Percentiles rank a stretch among this genome's conserved stretches.
Evolutionary conservation across 805 yeast genomes (phyloP).

Genomic region (Kurtzmaniella cleridarum): DNA sequence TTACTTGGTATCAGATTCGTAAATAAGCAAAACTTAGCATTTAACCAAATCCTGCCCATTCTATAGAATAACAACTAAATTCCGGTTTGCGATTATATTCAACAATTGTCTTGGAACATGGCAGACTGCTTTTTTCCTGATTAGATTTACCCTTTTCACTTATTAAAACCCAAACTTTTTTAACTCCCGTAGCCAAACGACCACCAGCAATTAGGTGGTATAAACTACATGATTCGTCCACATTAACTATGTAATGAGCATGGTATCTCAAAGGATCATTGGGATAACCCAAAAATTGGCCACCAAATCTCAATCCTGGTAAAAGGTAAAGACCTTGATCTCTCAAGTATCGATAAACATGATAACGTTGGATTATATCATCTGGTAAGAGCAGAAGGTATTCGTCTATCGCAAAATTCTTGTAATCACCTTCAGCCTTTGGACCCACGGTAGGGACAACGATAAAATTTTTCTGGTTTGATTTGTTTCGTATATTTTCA

Average conservation of each 20-base stretch:
- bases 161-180: constrained; percentile 70
- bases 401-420: too few relatives aligned
- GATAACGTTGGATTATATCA: constrained; percentile 9
- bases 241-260: constrained; percentile 70
- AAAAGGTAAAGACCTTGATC: constrained; percentile 48
- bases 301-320: constrained; percentile 92
- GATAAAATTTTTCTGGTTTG: too few relatives aligned
- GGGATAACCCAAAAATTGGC: constrained; percentile 83
- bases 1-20: too few relatives aligned
- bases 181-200: constrained; percentile 86
- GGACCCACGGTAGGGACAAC: too few relatives aligned
- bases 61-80: constrained; percentile 61
- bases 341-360: constrained; percentile 35
- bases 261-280: constrained; percentile 92
- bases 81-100: constrained; percentile 12
- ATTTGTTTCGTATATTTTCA: too few relatives aligned
- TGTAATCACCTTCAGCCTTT: too few relatives aligned
- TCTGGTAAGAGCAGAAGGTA: too few relatives aligned
- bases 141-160: constrained; percentile 22
- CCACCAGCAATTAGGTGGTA: constrained; percentile 75
- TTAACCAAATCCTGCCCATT: constrained; percentile 96
- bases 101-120: constrained; percentile 1
- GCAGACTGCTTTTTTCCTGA: constrained; percentile 7
- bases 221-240: constrained; percentile 37
- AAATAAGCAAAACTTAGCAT: neutral